Evolutionary conservation across 2,329 filamentous ascomycete species (phyloP), one percentile per base, ranked within the genome.

Genomic region (Rhinocladiella mackenziei): DNA sequence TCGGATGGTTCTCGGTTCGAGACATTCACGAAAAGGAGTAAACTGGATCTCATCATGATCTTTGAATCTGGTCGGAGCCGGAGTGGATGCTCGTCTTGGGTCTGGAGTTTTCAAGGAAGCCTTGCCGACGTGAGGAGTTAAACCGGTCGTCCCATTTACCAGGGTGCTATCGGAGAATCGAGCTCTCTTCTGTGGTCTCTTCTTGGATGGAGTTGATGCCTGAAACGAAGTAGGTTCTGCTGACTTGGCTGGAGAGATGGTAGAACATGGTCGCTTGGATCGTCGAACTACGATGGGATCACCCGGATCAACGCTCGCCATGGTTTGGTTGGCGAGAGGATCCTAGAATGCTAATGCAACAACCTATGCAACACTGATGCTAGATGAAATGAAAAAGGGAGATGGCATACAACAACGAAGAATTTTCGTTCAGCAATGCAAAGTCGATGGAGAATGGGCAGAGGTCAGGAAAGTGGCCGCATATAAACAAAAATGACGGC

Each of bases 161-260:
- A 62, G 61, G 5, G 64, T 63, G 4, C 67, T 64, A 37, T 71
- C 68, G 1, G 70, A 72, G 53, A 72, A 71, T 18, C 70, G 67
- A 25, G 69, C 65, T 50, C 60, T 65, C 50, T 73, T 73, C 26
- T 58, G 59, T 10, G 58, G 50, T 54, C 55, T 45, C 36, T 42
- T 45, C 8, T 36, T 48, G 5, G 55, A 44, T 4, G 56, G 56
- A 6, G 56, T 58, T 39, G 45, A 47, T 32, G 37, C 25, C 9
- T 35, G 20, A 25, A n/a, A 9, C 8, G n/a, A 26, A 4, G 14
- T 5, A 34, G 15, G 11, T 8, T 39, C 34, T 32, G 44, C 17
- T 28, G 43, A 39, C 36, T 55, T 57, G 31, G 37, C 19, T 7
- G 55, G 55, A 19, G 55, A 57, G 15, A 53, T 51, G 11, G 50